Evolutionary conservation across 371 early-diverging fungal genomes (phyloP).

Genomic region (Conidiobolus coronatus): DNA sequence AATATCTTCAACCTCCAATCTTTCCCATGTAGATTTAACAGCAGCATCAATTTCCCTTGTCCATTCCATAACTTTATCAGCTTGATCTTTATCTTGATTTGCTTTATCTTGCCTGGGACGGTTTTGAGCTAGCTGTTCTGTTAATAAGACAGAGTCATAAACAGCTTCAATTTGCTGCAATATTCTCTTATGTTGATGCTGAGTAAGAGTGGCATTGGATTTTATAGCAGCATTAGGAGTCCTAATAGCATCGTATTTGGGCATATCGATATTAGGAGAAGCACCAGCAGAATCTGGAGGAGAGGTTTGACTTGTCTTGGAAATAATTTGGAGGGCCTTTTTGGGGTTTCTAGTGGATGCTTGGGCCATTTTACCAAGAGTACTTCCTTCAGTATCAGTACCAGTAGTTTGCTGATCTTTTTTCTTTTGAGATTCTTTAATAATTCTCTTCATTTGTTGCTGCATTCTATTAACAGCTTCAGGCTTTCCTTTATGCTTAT

Average conservation of each 20-base stretch:
- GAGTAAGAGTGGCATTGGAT: conserved; percentile 5
- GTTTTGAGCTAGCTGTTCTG: conserved; percentile 60
- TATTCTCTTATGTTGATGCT: conserved; percentile 26
- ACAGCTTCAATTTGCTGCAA: conserved; percentile 54
- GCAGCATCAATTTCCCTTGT: neutral
- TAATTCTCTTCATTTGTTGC: conserved; percentile 31
- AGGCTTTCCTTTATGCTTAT: conserved; percentile 7
- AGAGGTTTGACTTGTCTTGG: neutral
- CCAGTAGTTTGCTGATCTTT: conserved; percentile 77
- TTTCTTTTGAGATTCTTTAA: too few species aligned
- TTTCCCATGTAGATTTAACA: conserved; percentile 8
- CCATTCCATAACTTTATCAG: neutral
- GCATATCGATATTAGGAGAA: neutral
- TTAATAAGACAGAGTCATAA: conserved; percentile 41
- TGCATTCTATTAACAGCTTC: conserved; percentile 7
- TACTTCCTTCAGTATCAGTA: conserved; percentile 71
- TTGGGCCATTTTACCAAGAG: conserved; percentile 80
- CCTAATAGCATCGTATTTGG: neutral
- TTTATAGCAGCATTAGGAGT: neutral
- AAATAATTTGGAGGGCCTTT: conserved; percentile 51
- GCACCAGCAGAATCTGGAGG: neutral
- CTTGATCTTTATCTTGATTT: conserved; percentile 23
- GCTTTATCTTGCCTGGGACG: conserved; percentile 20
- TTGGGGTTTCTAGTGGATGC: conserved; percentile 73
- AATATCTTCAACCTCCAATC: conserved; percentile 5